Base-by-base conservation (phyloP, 2,329 filamentous ascomycete species). In the Madurella mycetomatis region DNA sequence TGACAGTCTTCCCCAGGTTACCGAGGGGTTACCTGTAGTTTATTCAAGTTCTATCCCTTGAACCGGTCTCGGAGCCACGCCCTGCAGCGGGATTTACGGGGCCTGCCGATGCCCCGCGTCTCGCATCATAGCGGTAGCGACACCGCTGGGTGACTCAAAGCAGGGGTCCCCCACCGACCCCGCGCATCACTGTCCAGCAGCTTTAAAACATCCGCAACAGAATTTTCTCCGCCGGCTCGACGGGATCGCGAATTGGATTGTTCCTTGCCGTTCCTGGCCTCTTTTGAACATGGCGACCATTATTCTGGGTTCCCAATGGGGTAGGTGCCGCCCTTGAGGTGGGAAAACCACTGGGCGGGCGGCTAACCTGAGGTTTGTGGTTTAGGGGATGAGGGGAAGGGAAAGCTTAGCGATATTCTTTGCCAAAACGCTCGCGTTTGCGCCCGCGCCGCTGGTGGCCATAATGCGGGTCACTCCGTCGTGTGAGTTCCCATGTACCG, bases 381-480 rank as follows among this genome's bases (percentile, higher is more conserved):
- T 7, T 18, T 17, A 56, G 62, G 64, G 30, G 64, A 67, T 49
- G 65, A 67, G 55, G 65, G 66, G 47, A 66, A 65, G 57, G 81
- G 81, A 60, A 84, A 84, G 69, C 78, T 84, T 59, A 80, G 80
- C 65, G 81, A 81, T 62, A 78, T 80, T 60, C 75, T 80, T 58
- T 75, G 73, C 65, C 72, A 76, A 54, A 72, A 76, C 58, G 73
- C 76, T 43, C 72, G 79, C 61, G 70, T 84, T 61, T 83, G 80
- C 72, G 81, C 80, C 63, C 75, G 80, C 61, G 79, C 79, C 51
- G 76, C 80, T 61, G 81, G 81, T 52, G 82, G 82, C 49, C 82
- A 84, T 70, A 84, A 84, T 70, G 82, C 81, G 11, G 78, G 78
- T 30, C 77, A 80, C 62, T 80, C 77, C 31, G 73, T 74, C 54